Percentiles rank a stretch among this genome's conserved stretches.
phyloP scores from a whole-genome alignment of 495 filamentous ascomycete species.

The Cercophora newfieldiana region DNA sequence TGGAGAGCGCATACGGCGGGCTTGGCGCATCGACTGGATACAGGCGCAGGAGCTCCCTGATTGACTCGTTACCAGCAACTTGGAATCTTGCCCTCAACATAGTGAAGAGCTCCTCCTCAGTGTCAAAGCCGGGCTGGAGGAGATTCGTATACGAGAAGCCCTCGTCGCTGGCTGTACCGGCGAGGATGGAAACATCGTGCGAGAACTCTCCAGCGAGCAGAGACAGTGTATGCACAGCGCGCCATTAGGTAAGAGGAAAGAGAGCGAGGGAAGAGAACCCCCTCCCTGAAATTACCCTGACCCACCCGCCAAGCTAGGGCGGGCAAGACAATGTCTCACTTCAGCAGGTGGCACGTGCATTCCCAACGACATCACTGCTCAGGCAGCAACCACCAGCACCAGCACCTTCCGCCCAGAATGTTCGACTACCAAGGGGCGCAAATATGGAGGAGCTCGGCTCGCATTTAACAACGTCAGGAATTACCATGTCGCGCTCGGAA shows the following conservation, averaged over 20 bases:
- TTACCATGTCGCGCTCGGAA: not conserved
- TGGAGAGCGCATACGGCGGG: constrained; percentile 7
- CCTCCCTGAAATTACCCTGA: not conserved
- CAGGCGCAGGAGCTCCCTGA: constrained; percentile 4
- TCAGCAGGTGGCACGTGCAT: not conserved
- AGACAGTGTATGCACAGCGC: no score
- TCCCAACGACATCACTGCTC: not conserved
- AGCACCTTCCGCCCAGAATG: no score
- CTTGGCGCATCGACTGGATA: constrained; percentile 8
- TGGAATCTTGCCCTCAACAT: not conserved
- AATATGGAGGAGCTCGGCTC: no score
- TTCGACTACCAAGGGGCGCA: no score
- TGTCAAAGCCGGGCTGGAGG: not conserved
- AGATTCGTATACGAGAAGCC: constrained; percentile 1
- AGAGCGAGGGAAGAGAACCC: no score
- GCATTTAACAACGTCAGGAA: no score
- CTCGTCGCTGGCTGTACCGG: constrained; percentile 8
- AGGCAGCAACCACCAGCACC: not conserved
- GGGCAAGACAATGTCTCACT: not conserved
- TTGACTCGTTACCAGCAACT: not conserved
- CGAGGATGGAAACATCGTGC: not conserved
- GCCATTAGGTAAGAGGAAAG: no score
- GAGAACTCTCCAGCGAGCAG: constrained; percentile 5
- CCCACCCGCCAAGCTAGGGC: no score
- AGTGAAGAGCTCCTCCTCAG: not conserved